phyloP scores from a whole-genome alignment of 2,329 filamentous ascomycete species.

The Seiridium unicorne region DNA sequence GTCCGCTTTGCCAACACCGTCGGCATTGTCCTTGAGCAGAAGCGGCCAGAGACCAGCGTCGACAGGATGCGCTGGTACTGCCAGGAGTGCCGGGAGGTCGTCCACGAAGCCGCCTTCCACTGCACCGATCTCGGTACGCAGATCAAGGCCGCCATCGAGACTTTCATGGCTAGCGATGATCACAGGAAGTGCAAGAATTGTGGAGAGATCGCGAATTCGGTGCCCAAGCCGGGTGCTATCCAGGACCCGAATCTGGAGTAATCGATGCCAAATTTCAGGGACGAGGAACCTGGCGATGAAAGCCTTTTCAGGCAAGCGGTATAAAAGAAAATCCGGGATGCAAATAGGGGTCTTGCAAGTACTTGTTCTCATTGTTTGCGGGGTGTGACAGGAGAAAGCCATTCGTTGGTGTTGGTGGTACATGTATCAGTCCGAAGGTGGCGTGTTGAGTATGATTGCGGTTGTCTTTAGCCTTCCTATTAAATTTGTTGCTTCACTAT shows the following conservation, averaged over 20 bases:
- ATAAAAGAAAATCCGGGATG: too few relatives aligned
- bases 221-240: conserved; percentile 60
- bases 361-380: too few relatives aligned
- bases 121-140: conserved; percentile 90
- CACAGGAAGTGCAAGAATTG: conserved; percentile 76
- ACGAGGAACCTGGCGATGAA: not conserved
- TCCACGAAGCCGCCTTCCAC: conserved; percentile 84
- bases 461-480: too few relatives aligned
- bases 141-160: conserved; percentile 87
- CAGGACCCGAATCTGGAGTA: conserved; percentile 54
- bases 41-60: conserved; percentile 64
- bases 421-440: too few relatives aligned
- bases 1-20: conserved; percentile 91
- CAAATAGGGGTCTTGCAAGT: too few relatives aligned
- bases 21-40: conserved; percentile 90
- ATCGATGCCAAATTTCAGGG: not conserved
- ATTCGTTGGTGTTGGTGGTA: too few relatives aligned
- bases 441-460: too few relatives aligned
- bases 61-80: conserved; percentile 95
- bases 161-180: conserved; percentile 64
- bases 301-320: too few relatives aligned
- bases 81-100: conserved; percentile 63
- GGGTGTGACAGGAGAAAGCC: too few relatives aligned
- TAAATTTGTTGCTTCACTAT: too few relatives aligned
- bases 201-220: conserved; percentile 71